These are phyloP conservation scores for Wickerhamomyces bovis DNA, from an alignment of 805 yeast genomes.

Conservation along the genomic window DNA sequence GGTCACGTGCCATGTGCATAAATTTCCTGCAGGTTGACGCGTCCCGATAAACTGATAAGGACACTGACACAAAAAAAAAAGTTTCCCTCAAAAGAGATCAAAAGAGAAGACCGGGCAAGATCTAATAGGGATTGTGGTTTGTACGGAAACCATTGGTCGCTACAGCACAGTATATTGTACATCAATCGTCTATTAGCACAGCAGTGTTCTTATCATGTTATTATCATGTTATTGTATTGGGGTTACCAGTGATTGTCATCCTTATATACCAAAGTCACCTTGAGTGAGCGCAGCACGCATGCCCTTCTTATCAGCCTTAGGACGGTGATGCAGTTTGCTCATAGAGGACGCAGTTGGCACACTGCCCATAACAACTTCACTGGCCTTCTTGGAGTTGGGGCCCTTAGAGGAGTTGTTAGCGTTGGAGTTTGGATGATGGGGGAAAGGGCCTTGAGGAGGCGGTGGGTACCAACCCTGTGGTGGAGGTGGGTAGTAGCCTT, in stretches of 20 bases:
- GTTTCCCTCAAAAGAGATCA: too few species aligned
- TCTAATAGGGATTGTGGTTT: too few species aligned
- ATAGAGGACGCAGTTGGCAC: constrained; percentile 41
- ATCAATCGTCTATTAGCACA: neutral
- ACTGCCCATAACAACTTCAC: constrained; percentile 38
- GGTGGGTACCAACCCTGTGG: constrained; percentile 10
- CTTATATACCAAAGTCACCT: constrained; percentile 61
- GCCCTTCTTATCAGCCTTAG: constrained; percentile 43
- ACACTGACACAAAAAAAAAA: neutral
- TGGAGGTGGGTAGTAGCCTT: constrained; percentile 5
- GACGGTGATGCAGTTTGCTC: constrained; percentile 40
- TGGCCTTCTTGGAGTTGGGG: constrained; percentile 13
- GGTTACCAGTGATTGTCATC: neutral
- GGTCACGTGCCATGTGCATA: constrained; percentile 6
- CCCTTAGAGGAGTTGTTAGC: constrained; percentile 4
- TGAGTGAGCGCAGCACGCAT: constrained; percentile 59
- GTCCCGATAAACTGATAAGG: constrained; percentile 2
- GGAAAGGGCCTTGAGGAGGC: constrained; percentile 13
- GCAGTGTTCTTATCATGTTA: neutral
- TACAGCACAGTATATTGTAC: too few species aligned
- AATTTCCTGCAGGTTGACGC: constrained; percentile 1
- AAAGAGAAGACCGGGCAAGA: too few species aligned
- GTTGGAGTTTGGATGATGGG: constrained; percentile 10
- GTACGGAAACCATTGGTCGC: too few species aligned
- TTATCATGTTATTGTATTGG: too few species aligned